phyloP scores from a whole-genome alignment of 805 yeast genomes.

The Starmera quercuum region DNA sequence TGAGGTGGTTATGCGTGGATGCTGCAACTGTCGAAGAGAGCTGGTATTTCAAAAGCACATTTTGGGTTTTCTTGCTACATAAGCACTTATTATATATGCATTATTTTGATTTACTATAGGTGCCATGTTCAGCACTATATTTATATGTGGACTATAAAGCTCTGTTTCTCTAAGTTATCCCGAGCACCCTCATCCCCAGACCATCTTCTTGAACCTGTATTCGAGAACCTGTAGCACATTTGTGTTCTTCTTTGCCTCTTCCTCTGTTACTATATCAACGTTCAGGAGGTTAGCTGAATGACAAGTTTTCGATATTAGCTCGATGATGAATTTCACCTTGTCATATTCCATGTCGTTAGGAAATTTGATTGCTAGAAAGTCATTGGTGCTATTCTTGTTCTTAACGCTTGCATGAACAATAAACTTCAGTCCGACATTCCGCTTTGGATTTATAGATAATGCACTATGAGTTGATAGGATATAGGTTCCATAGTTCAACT shows the following conservation, averaged over 20 bases:
- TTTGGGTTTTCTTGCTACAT: too few species aligned
- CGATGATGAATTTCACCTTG: slow-evolving; percentile 15
- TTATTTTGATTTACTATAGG: too few species aligned
- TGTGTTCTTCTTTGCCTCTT: slow-evolving; percentile 27
- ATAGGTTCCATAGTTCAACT: slow-evolving; percentile 24
- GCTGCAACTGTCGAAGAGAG: background rate
- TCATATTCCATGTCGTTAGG: slow-evolving; percentile 17
- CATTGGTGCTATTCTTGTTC: background rate
- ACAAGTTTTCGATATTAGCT: slow-evolving; percentile 17
- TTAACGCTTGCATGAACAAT: slow-evolving; percentile 2
- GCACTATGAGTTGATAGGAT: slow-evolving; percentile 14
- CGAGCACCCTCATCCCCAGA: slow-evolving; percentile 35
- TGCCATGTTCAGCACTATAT: too few species aligned
- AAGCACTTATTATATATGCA: too few species aligned
- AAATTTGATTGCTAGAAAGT: slow-evolving; percentile 14
- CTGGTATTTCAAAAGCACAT: too few species aligned
- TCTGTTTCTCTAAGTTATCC: too few species aligned
- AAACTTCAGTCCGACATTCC: slow-evolving; percentile 24
- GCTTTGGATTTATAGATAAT: slow-evolving; percentile 19
- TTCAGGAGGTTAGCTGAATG: slow-evolving; percentile 17
- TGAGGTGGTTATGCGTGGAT: background rate
- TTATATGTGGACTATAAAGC: too few species aligned
- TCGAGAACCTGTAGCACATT: slow-evolving; percentile 27
- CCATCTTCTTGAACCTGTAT: slow-evolving; percentile 27
- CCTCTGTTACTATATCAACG: slow-evolving; percentile 24